Base-by-base conservation (phyloP, 805 yeast genomes). In the Barnettozyma sucrosica region DNA sequence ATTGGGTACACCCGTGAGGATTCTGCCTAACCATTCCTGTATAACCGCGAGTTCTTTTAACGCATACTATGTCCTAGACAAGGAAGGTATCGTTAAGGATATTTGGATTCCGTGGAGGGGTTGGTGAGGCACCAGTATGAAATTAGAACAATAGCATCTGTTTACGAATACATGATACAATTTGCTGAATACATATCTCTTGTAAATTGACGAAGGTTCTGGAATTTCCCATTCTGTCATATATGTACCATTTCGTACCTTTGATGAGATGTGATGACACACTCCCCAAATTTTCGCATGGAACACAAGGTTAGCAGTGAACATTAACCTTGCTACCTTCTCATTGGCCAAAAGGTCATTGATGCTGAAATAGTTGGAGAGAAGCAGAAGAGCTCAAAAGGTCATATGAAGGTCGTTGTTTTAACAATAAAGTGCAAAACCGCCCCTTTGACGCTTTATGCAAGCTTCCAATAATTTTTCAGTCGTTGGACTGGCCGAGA, bases 1-100 rank as follows among this genome's bases (percentile, higher is more conserved):
- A 21, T 53, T 66, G 28, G 89, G 89, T 1, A 70, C 80, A 1
- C 72, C 74, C 49, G 71, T 84, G 9, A 65, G 66, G 26, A 69
- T 85, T 30, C 53, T 78, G 21, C 89, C 89, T 3, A 88, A 85
- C 61, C 93, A 85, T 60, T 67, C 80, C 10, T 85, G 93, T 62
- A 85, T 85, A 47, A 76, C 86, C 3, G 85, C 85, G 41, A 79
- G 80, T 7, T 69, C 79, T 14, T 81, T 70, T 58, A 57, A 54
- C 48, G 57, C 79, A 76, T 83, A 71, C 62, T 83, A 66, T 59
- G 67, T 82, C 1, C 66, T 76, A 10, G 80, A 81, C 46, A 75
- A 70, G 2, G 64, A 64, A 7, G 77, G 72, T 18, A 63, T 51
- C 3, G 71, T 23, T 28, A 28, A 63, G 1, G 89, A 84, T 58